A percentile compares a stretch with the other conserved stretches of the same genome.
phyloP scores from a whole-genome alignment of 1,284 basidiomycete species.

The Cutaneotrichosporon sp. region DNA sequence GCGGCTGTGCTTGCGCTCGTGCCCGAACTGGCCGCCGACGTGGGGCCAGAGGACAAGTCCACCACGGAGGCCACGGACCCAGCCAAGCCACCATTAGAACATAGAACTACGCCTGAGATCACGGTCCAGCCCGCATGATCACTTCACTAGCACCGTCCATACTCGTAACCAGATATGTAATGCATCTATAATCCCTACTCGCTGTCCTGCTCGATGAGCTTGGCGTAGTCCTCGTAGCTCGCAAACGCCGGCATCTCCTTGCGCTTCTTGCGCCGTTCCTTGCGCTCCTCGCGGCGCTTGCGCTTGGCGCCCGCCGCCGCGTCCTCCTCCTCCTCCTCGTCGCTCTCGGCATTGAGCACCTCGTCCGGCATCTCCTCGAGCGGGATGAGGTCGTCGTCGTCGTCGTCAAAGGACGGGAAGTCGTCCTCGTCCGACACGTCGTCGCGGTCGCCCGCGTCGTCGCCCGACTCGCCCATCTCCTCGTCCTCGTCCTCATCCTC shows the following conservation, averaged over 20 bases:
- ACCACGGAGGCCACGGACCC: no score
- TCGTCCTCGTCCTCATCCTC: conserved; percentile 42
- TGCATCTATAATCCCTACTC: conserved; percentile 14
- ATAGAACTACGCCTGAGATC: neutral
- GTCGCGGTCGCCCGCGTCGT: conserved; percentile 27
- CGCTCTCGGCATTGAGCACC: conserved; percentile 42
- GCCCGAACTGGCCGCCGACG: conserved; percentile 32
- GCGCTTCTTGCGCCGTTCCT: conserved; percentile 61
- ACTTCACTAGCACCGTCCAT: neutral
- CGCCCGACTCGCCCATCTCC: conserved; percentile 25
- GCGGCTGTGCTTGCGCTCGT: conserved; percentile 31
- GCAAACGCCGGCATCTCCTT: conserved; percentile 88
- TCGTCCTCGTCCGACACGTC: conserved; percentile 16
- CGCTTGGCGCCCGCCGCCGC: conserved; percentile 57
- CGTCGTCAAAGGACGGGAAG: conserved; percentile 48
- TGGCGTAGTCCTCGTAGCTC: conserved; percentile 92
- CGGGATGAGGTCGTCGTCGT: conserved; percentile 54
- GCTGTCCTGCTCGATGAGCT: conserved; percentile 81
- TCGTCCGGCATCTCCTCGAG: conserved; percentile 53
- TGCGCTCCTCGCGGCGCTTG: conserved; percentile 59
- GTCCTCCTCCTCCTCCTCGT: conserved; percentile 55
- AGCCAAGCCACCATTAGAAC: no score
- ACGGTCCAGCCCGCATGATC: neutral
- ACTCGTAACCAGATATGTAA: neutral
- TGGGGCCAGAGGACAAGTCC: no score